phyloP scores from a whole-genome alignment of 495 filamentous ascomycete species.

The Penicillium odoratum region DNA sequence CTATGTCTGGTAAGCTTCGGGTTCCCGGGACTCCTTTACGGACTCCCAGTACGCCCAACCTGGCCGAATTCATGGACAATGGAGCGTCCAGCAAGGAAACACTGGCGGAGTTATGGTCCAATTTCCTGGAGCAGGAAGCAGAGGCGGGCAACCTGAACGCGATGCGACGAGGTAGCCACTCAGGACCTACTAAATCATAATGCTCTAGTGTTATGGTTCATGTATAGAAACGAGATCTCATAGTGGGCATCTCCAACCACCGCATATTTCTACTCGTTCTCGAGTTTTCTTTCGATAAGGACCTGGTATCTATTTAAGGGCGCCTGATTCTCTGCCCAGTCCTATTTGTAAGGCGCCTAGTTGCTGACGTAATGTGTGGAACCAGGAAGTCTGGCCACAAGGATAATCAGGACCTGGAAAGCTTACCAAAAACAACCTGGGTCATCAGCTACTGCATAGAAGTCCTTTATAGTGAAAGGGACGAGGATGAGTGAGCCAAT shows the following conservation, averaged over 20 bases:
- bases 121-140: constrained; percentile 83
- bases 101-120: constrained; percentile 87
- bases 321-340: not conserved
- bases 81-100: constrained; percentile 64
- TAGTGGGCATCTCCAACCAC: not conserved
- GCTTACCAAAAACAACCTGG: no score
- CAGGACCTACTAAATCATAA: constrained; percentile 42
- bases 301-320: not conserved
- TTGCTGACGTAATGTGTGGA: constrained; percentile 45
- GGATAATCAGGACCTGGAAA: no score
- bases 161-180: constrained; percentile 27
- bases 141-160: constrained; percentile 31
- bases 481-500: constrained; percentile 2
- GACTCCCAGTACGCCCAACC: constrained; percentile 79
- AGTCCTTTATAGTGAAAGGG: not conserved
- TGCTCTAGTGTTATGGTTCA: constrained; percentile 81
- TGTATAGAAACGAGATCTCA: constrained; percentile 27
- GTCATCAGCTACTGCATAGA: no score
- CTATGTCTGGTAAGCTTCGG: constrained; percentile 51
- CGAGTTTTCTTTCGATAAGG: not conserved
- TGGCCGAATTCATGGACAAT: constrained; percentile 72
- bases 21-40: constrained; percentile 75
- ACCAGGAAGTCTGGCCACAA: constrained; percentile 41
- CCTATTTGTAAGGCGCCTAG: constrained; percentile 41
- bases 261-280: not conserved